Conservation (phyloP, 352 stramenopile genomes). For the Pythium volutum region DNA sequence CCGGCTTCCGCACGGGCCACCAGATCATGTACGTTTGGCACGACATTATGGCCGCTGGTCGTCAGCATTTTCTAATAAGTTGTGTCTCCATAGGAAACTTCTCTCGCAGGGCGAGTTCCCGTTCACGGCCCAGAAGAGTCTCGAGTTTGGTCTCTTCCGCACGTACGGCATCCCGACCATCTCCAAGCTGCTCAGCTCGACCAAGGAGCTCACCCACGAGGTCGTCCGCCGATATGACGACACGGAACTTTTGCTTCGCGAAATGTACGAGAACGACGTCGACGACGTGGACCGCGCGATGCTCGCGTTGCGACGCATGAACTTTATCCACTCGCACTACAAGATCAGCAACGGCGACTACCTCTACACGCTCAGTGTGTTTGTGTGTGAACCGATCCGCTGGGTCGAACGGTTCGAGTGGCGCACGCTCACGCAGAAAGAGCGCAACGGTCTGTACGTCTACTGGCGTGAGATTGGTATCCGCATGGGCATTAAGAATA, state of each 20-base stretch:
- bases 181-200: constrained; percentile 6
- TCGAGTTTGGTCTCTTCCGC: constrained; percentile 20
- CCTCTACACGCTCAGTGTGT: constrained; percentile 19
- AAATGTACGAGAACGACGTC: constrained; percentile 19
- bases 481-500: constrained; percentile 19
- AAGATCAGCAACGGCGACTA: constrained; percentile 18
- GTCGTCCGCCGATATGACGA: constrained; percentile 16
- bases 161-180: constrained; percentile 19
- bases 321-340: constrained; percentile 21
- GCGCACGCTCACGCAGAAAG: constrained; percentile 7
- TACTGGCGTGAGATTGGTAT: constrained; percentile 20
- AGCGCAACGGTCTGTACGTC: constrained; percentile 8
- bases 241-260: constrained; percentile 13
- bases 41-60: too few species aligned
- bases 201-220: constrained; percentile 13
- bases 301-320: constrained; percentile 13
- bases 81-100: too few species aligned
- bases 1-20: constrained; percentile 11
- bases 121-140: constrained; percentile 10
- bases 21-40: constrained; percentile 14
- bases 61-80: too few species aligned
- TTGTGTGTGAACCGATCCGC: constrained; percentile 18
- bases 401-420: constrained; percentile 19
- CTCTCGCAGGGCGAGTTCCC: constrained; percentile 12
- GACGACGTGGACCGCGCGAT: constrained; percentile 9